Evolutionary conservation across 352 stramenopile genomes (phyloP).

Genomic region (Phytopythium kandeliae): DNA sequence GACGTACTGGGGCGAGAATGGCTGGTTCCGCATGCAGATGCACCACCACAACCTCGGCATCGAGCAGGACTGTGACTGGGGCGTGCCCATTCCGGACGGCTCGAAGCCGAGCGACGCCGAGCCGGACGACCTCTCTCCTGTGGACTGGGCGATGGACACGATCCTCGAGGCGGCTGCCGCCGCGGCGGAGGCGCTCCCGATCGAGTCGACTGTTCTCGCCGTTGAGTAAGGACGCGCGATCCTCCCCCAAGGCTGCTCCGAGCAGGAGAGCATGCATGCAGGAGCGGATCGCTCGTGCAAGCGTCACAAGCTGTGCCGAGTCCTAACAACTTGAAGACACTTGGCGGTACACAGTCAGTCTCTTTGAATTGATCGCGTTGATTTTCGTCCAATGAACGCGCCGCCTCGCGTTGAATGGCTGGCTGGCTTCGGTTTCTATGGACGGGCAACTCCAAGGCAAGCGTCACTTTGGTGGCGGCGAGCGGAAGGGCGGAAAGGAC

Average conservation of each 20-base stretch:
- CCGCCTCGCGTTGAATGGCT: slow-evolving; percentile 3
- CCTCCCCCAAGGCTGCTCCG: no score
- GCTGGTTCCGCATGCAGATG: slow-evolving; percentile 90
- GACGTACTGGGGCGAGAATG: slow-evolving; percentile 90
- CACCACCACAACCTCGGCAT: slow-evolving; percentile 89
- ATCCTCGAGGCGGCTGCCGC: neutral
- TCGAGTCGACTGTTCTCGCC: slow-evolving; percentile 16
- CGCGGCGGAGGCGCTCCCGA: slow-evolving; percentile 16
- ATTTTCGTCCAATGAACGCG: slow-evolving; percentile 2
- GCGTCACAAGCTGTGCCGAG: no score
- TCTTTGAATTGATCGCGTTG: neutral
- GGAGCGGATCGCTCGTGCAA: no score
- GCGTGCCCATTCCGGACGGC: slow-evolving; percentile 75
- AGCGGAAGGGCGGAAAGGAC: neutral
- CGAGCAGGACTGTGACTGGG: slow-evolving; percentile 87
- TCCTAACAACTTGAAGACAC: neutral
- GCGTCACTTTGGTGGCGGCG: slow-evolving; percentile 5
- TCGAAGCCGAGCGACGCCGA: slow-evolving; percentile 41
- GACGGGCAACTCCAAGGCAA: no score
- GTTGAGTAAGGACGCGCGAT: slow-evolving; percentile 27
- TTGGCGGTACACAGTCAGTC: neutral
- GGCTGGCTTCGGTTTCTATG: slow-evolving; percentile 5
- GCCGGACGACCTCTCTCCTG: neutral
- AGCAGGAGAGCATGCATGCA: no score
- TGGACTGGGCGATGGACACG: slow-evolving; percentile 5